phyloP scores from a whole-genome alignment of 192 early-diverging fungal genomes.

The Backusella australiensis region DNA sequence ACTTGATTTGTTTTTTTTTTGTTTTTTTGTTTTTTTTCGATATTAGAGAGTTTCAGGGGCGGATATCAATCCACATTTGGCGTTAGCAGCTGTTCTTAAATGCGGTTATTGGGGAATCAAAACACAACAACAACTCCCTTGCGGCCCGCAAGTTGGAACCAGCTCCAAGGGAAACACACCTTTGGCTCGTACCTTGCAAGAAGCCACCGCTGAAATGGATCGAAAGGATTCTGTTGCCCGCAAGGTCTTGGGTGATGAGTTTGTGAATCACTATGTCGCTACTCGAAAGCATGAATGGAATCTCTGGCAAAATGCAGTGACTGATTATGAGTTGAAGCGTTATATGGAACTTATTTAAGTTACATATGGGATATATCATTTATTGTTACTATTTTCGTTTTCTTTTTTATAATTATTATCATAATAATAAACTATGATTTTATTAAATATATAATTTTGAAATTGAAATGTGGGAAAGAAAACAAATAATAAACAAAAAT shows the following conservation, averaged over 20 bases:
- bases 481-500: background rate
- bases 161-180: constrained; percentile 20
- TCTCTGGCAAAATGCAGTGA: constrained; percentile 72
- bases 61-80: constrained; percentile 79
- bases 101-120: constrained; percentile 72
- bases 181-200: constrained; percentile 59
- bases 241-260: constrained; percentile 67
- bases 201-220: constrained; percentile 67
- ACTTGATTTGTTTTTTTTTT: background rate
- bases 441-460: background rate
- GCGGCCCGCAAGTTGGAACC: background rate
- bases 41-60: constrained; percentile 70
- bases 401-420: background rate
- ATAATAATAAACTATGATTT: background rate
- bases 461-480: background rate
- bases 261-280: constrained; percentile 75
- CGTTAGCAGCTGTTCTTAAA: constrained; percentile 66
- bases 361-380: background rate
- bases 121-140: constrained; percentile 49
- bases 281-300: constrained; percentile 75
- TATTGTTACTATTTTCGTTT: too few species aligned
- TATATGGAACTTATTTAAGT: constrained; percentile 65
- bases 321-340: constrained; percentile 67
- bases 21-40: constrained; percentile 12
- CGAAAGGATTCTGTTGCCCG: constrained; percentile 63